Percentiles rank a stretch among this genome's conserved stretches.
Evolutionary conservation across 177 flowering plant species (phyloP).

Genomic region (Vitis hybrid): DNA sequence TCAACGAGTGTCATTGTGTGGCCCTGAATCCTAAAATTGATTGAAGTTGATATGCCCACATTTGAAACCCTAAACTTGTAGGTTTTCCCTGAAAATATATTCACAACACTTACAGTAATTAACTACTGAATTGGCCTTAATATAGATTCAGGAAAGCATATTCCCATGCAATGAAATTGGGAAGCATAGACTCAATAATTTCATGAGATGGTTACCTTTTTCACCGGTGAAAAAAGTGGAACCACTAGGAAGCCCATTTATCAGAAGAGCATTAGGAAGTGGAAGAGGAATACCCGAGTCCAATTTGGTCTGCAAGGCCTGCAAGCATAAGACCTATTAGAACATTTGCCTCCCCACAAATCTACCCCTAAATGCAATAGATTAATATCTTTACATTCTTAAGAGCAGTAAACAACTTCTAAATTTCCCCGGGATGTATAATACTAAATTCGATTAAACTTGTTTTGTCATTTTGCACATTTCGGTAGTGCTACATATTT

Average conservation of each 20-base stretch:
- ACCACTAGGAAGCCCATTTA: constrained; percentile 32
- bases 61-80: constrained; percentile 50
- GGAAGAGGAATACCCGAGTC: constrained; percentile 41
- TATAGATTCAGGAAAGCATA: too few species aligned
- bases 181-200: too few species aligned
- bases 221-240: constrained; percentile 29
- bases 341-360: neutral
- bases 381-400: too few species aligned
- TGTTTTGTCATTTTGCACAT: too few species aligned
- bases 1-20: constrained; percentile 45
- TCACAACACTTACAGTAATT: neutral
- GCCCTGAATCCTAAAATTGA: constrained; percentile 55
- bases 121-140: neutral
- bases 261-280: constrained; percentile 45
- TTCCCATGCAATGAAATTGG: too few species aligned
- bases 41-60: constrained; percentile 41
- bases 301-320: constrained; percentile 35
- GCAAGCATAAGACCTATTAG: constrained; percentile 1
- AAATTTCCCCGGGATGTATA: too few species aligned
- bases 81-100: constrained; percentile 33
- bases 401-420: too few species aligned
- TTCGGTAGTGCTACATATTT: too few species aligned
- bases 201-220: constrained; percentile 21
- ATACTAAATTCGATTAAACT: too few species aligned
- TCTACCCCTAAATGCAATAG: too few species aligned